These are phyloP conservation scores for Globisporangium cystogenes DNA, from an alignment of 352 stramenopile genomes.

Conservation along the genomic window DNA sequence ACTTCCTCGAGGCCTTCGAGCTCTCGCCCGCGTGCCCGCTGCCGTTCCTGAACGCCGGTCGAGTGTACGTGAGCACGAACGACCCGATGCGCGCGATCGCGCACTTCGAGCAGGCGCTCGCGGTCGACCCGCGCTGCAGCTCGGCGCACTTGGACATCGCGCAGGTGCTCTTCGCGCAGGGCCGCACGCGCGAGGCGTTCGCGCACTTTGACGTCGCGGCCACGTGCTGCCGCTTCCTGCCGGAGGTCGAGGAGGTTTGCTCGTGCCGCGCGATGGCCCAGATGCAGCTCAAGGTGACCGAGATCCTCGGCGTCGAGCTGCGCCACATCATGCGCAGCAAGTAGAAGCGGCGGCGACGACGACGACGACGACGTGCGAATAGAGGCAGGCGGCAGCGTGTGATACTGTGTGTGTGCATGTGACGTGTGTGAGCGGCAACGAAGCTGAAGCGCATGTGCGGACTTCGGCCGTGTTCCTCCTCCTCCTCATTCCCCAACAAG, in stretches of 20 bases:
- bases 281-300: constrained; percentile 81
- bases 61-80: constrained; percentile 81
- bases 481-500: too few species aligned
- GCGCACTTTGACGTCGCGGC: constrained; percentile 67
- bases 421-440: too few species aligned
- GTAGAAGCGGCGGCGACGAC: constrained; percentile 16
- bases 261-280: constrained; percentile 71
- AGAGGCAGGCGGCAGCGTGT: background rate
- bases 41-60: constrained; percentile 79
- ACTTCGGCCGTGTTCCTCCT: too few species aligned
- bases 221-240: constrained; percentile 74
- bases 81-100: constrained; percentile 73
- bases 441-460: too few species aligned
- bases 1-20: constrained; percentile 66
- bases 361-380: background rate
- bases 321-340: constrained; percentile 83
- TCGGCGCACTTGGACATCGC: constrained; percentile 82
- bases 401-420: too few species aligned
- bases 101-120: constrained; percentile 76
- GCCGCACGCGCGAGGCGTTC: constrained; percentile 61
- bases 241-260: constrained; percentile 80
- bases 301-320: constrained; percentile 81
- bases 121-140: constrained; percentile 69
- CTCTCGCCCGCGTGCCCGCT: constrained; percentile 72
- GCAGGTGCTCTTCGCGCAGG: constrained; percentile 82